Conservation (phyloP, 306 rosid species). For the Cicer yamashitae region DNA sequence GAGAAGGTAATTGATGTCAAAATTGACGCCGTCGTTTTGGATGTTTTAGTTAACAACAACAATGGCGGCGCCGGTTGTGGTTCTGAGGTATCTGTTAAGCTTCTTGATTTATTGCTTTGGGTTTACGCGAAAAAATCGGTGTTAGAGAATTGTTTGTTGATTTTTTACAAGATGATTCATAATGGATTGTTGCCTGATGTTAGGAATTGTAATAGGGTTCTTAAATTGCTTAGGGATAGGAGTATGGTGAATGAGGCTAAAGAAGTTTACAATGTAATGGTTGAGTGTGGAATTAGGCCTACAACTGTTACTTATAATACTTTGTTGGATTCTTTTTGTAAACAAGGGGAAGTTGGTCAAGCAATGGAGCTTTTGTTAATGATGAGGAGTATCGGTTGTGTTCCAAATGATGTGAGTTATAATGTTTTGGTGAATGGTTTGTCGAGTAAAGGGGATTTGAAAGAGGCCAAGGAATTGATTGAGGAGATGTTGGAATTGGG, state of each 20-base stretch:
- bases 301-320: conserved; percentile 69
- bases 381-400: conserved; percentile 64
- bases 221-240: conserved; percentile 64
- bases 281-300: conserved; percentile 62
- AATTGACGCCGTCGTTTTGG: conserved; percentile 53
- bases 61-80: not conserved
- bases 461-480: conserved; percentile 59
- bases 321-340: conserved; percentile 69
- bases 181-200: conserved; percentile 72
- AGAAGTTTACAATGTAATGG: conserved; percentile 65
- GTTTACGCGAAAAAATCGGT: conserved; percentile 56
- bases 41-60: conserved; percentile 49
- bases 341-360: conserved; percentile 63
- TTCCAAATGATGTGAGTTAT: conserved; percentile 60
- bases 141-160: conserved; percentile 60
- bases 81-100: conserved; percentile 49
- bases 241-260: conserved; percentile 46
- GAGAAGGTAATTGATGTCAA: conserved; percentile 54
- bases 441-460: conserved; percentile 62
- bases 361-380: conserved; percentile 58
- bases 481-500: conserved; percentile 63
- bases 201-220: conserved; percentile 76
- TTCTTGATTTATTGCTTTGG: conserved; percentile 68
- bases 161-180: conserved; percentile 62
- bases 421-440: conserved; percentile 76